Evolutionary conservation across 2,329 filamentous ascomycete genomes (phyloP), one percentile per base, ranked within the genome.

Genomic region (Talaromyces sp.): DNA sequence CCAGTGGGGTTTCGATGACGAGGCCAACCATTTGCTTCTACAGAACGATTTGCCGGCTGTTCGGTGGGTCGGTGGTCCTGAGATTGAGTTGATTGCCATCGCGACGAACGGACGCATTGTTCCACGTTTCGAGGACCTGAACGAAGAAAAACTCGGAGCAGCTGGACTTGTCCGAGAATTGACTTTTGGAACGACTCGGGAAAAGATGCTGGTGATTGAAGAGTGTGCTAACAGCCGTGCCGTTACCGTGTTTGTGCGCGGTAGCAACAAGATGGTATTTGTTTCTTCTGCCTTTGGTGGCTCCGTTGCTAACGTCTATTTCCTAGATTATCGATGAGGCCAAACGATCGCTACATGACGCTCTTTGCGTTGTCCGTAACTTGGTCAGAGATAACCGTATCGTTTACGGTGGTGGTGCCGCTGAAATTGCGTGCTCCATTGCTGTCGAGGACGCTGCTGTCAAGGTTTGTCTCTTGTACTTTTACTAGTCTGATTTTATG

Each of bases 131-230:
- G 94, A 97, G 78, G 94, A 99, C 71, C 81, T 99, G 66, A 94
- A 85, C 69, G 78, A 90, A 6, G 90, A 92, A 73, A 99, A 99
- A 83, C 86, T 99, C 52, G 94, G 94, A 64, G 88, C 80, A 26
- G 94, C 94, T 24, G 94, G 94, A 62, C 79, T 96, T 54, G 94
- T 99, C 61, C 85, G 92, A 65, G 92, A 99, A 78, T 92, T 99
- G 89, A 89, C 86, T 29, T 99, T 99, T 71, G 94, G 94, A 69
- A 99, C 94, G 1, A 99, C 94, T 50, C 86, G 94, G 72, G 94
- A 99, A 79, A 97, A 99, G 86, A 99, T 99, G 94, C 83, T 99
- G 69, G 91, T 99, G 60, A 99, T 99, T 69, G 95, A 99, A 80
- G 94, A 99, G 79, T 99, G 94, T 74, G 94, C 95, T 71, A 99